Conservation (phyloP, 495 filamentous ascomycete genomes). For the Penicillium steckii region DNA sequence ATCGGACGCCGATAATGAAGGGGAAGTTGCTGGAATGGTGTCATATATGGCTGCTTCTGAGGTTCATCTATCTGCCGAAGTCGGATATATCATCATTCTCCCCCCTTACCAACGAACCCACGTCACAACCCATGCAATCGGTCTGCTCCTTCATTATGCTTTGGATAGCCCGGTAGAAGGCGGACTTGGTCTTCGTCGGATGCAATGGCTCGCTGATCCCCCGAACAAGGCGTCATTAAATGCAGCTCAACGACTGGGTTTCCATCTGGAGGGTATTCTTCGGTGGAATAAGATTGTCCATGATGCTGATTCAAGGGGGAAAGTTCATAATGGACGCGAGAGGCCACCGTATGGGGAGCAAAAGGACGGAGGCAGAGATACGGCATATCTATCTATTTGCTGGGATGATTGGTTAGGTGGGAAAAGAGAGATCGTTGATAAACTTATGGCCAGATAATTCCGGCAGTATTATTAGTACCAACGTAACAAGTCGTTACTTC, state of each 20-base stretch:
- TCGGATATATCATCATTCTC: slow-evolving; percentile 22
- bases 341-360: not conserved
- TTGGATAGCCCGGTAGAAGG: slow-evolving; percentile 8
- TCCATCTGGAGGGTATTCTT: slow-evolving; percentile 6
- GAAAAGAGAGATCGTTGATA: slow-evolving; percentile 3
- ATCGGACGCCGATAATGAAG: slow-evolving; percentile 16
- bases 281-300: not conserved
- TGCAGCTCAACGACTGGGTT: slow-evolving; percentile 10
- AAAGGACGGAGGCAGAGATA: slow-evolving; percentile 1
- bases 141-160: slow-evolving; percentile 14
- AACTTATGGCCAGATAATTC: not conserved
- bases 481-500: too few relatives aligned
- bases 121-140: slow-evolving; percentile 18
- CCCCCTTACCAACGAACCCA: slow-evolving; percentile 24
- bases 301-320: slow-evolving; percentile 1
- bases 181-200: slow-evolving; percentile 15
- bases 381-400: slow-evolving; percentile 1
- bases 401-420: slow-evolving; percentile 3
- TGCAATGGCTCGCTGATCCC: slow-evolving; percentile 11
- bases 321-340: not conserved
- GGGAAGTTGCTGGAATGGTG: slow-evolving; percentile 22
- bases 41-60: slow-evolving; percentile 17
- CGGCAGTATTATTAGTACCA: too few relatives aligned
- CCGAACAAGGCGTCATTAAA: slow-evolving; percentile 10
- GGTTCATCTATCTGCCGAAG: slow-evolving; percentile 13